Evolutionary conservation across 1,284 basidiomycete genomes (phyloP), one percentile per base, ranked within the genome.

Genomic region (Phellopilus nigrolimitatus): DNA sequence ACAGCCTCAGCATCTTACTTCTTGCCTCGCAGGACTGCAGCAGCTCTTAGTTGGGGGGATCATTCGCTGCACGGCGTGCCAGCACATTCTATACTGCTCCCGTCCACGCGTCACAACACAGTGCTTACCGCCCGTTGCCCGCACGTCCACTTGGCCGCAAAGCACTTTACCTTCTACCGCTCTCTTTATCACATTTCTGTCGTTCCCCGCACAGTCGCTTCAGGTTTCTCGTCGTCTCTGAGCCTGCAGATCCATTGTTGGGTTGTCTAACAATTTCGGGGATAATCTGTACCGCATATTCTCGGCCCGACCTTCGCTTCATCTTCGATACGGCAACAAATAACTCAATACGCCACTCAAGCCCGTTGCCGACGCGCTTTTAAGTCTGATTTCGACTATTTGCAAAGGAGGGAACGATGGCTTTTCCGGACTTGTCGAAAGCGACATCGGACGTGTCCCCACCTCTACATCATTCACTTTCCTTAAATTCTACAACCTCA

Each of bases 161-260:
- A 15, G 19, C 33, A 34, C 33, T 34, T 12, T 33, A 10, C 19
- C 15, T 4, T 21, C 44, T 21, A 47, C 21, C 44, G 33, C 22
- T 47, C 33, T 15, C 33, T 47, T 28, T 30, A 45, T 28, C 33
- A 15, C 28, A 45, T 15, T 25, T n/a, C 13, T 8, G 12, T 36
- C 33, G 7, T 25, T 48, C 37, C n/a, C 38, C 27, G 46, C 36
- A 28, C 37, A 24, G 15, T 40, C 46, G 21, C 46, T 40, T 48
- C 15, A 39, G 22, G 19, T 10, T 13, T 19, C 21, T 19, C 19
- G 21, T n/a, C 30, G 31, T 8, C 22, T 13, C n/a, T n/a, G n/a
- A n/a, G n/a, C 34, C 34, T 37, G n/a, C 34, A 37, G 34, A 15
- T 15, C 34, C 34, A 15, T 37, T 17, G 34, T 17, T 37, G 4